Evolutionary conservation across 176 grass and related monocot species (phyloP), one percentile per base, ranked within the genome.

Genomic region (Paspalum vaginatum): DNA sequence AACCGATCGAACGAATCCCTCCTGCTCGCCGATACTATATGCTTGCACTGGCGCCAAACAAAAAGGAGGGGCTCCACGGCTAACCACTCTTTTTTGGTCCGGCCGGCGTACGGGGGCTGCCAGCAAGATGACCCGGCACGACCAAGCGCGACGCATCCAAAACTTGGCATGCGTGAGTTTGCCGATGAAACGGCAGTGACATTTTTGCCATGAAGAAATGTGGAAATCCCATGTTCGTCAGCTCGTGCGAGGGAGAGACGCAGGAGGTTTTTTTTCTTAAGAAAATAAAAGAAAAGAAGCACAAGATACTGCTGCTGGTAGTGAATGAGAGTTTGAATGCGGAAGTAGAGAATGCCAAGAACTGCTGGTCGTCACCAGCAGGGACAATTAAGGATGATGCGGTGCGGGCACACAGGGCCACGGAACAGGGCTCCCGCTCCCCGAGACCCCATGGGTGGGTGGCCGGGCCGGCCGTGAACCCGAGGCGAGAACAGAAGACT

Each of bases 401-500:
- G 15, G 8, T 32, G 53, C 17, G 8, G 11, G 45, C 45, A 11
- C n/a, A n/a, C n/a, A n/a, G n/a, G n/a, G 22, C 20, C 70, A 44
- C 9, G 18, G 32, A 17, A 68, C 27, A 76, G 48, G 13, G 52
- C 2, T 22, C 60, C 21, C 87, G 16, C 4, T 0, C 22, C 18
- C n/a, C 90, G 67, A 91, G 77, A 60, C 13, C 79, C 26, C 86
- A 85, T 73, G 85, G 39, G 57, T 6, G 43, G 4, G 41, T 8
- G 60, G 2, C 0, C 59, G 37, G 52, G n/a, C n/a, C 21, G 57
- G 68, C 20, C 64, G 68, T 61, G 85, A 70, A 62, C 78, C 74
- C 86, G 70, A 80, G 54, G 77, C 24, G 54, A 81, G 56, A 79
- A 73, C 90, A 85, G 65, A 85, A 93, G 77, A 55, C 72, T 74